phyloP scores from a whole-genome alignment of 108 stramenopile species.

The Skeletonema potamos region DNA sequence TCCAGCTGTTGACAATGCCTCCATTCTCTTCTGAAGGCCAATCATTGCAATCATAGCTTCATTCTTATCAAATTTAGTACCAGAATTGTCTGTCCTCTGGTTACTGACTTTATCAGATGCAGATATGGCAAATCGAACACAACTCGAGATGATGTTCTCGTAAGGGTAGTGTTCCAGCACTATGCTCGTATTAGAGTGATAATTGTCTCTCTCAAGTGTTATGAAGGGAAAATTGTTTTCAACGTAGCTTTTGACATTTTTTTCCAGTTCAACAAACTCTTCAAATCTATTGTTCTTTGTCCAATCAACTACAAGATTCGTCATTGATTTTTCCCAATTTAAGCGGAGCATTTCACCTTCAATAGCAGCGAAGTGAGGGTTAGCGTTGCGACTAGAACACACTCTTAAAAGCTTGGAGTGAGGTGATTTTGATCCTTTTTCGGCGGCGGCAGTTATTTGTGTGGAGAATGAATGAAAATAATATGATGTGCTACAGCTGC shows the following conservation, averaged over 20 bases:
- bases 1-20: not conserved
- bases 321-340: conserved; percentile 9
- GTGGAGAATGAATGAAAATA: not conserved
- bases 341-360: conserved; percentile 16
- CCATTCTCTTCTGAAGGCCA: not conserved
- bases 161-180: conserved; percentile 2
- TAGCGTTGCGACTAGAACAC: conserved; percentile 14
- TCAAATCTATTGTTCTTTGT: conserved; percentile 8
- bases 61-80: not conserved
- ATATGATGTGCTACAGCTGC: not conserved
- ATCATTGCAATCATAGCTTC: not conserved
- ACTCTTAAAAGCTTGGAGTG: conserved; percentile 30
- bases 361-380: conserved; percentile 24
- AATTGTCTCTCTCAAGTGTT: not conserved
- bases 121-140: not conserved
- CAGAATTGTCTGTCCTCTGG: not conserved
- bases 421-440: conserved; percentile 10
- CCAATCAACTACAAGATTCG: conserved; percentile 4
- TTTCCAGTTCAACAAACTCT: conserved; percentile 9
- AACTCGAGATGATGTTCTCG: not conserved
- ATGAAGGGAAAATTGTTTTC: conserved; percentile 17
- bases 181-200: not conserved
- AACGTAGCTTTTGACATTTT: conserved; percentile 6
- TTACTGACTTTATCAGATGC: not conserved
- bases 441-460: not conserved